Evolutionary conservation across 371 early-diverging fungal species (phyloP), one percentile per base, ranked within the genome.

Genomic region (Syncephalastrum contaminatum): DNA sequence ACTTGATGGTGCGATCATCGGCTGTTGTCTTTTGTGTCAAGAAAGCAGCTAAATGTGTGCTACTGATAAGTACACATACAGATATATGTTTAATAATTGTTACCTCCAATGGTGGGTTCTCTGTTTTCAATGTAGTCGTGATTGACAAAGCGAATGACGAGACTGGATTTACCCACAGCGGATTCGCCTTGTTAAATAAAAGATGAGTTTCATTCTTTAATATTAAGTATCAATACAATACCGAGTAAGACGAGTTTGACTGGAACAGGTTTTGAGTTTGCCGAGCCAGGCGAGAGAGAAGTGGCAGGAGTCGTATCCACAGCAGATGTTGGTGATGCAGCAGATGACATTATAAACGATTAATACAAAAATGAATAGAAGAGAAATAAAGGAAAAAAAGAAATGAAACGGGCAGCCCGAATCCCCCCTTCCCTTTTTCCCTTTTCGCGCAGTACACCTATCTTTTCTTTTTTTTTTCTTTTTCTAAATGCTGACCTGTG

Each of bases 31-130:
- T 84, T 72, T 90, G 87, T 18, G 89, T 89, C 61, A 92, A 74
- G 62, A 92, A 92, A 4, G 93, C 91, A 47, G 92, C 93, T 83
- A 77, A 30, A 30, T 10, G 12, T 30, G 10, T 8, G 36, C 30
- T n/a, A n/a, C n/a, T n/a, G n/a, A 30, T 30, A 12, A 8, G 10
- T 0, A 1, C 36, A 30, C 7, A 25, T 25, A 25, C 18, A 16
- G 4, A 16, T 16, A 39, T 16, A 18, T 13, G 43, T 15, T 19
- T 0, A 22, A 2, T 41, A n/a, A 4, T 43, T 20, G n/a, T 30
- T 65, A 90, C 92, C 92, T 69, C 98, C 98, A 70, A 97, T 97
- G 24, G 98, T 98, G 36, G 96, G 96, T 63, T 96, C 98, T 75
- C 94, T 90, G 73, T 96, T 94, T 58, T 96, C 96, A 61, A 90